These are phyloP conservation scores for Stenogyne calaminthoides DNA, from an alignment of 305 asterid species.

Conservation along the genomic window DNA sequence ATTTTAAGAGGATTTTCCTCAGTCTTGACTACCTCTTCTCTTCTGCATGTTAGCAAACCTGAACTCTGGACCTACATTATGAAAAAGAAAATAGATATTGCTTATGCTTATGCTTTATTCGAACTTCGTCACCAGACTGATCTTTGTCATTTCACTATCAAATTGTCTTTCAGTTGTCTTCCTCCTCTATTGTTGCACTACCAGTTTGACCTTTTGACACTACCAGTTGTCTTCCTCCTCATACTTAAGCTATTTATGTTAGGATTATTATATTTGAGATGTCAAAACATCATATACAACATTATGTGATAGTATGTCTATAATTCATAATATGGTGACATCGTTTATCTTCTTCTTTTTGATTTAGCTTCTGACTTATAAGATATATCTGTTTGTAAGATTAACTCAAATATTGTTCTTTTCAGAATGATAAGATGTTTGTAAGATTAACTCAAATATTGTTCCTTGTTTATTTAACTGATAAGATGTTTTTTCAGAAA, in stretches of 20 bases:
- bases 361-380: not conserved
- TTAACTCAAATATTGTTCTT: too few relatives aligned
- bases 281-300: not conserved
- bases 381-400: not conserved
- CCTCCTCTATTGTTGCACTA: not conserved
- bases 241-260: not conserved
- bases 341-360: not conserved
- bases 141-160: not conserved
- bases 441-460: too few relatives aligned
- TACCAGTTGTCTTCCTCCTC: not conserved
- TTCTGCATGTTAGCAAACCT: not conserved
- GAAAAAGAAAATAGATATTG: not conserved
- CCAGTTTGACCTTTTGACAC: too few relatives aligned
- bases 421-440: too few relatives aligned
- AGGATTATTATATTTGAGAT: not conserved
- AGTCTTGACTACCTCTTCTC: not conserved
- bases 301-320: not conserved
- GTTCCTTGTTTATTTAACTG: slow-evolving; percentile 1
- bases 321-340: not conserved
- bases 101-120: not conserved
- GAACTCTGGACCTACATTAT: not conserved
- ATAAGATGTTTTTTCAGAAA: slow-evolving; percentile 47
- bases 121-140: not conserved
- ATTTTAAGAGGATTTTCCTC: not conserved
- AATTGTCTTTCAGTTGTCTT: not conserved